Evolutionary conservation across 805 yeast genomes (phyloP).

Genomic region (Zygotorulaspora florentina): DNA sequence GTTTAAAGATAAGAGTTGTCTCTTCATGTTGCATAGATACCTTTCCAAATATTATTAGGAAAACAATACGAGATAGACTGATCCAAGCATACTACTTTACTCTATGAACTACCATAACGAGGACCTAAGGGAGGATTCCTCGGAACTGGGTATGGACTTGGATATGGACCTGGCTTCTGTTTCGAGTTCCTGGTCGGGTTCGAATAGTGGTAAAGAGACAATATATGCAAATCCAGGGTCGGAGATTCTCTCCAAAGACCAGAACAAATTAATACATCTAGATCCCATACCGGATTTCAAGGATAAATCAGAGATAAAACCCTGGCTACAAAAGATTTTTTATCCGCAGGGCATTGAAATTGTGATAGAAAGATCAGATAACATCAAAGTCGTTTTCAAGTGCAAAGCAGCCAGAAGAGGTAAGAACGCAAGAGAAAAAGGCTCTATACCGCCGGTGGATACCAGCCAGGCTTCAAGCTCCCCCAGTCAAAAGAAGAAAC

Average conservation of each 20-base stretch:
- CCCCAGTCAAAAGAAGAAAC: conserved; percentile 22
- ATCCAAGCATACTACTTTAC: too few species aligned
- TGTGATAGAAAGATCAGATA: conserved; percentile 61
- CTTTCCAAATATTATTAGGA: not conserved
- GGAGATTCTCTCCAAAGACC: conserved; percentile 22
- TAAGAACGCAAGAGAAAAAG: conserved; percentile 19
- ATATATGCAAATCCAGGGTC: not conserved
- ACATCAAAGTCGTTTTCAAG: conserved; percentile 55
- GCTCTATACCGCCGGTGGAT: conserved; percentile 8
- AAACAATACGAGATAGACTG: not conserved
- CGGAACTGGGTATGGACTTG: not conserved
- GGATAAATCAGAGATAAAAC: conserved; percentile 51
- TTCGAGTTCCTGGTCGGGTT: not conserved
- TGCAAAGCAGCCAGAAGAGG: conserved; percentile 45
- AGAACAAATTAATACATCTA: conserved; percentile 35
- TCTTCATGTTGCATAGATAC: not conserved
- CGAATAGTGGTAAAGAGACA: not conserved
- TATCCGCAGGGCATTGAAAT: conserved; percentile 48
- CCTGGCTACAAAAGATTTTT: conserved; percentile 53
- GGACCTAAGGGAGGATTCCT: not conserved
- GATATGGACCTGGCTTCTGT: too few species aligned
- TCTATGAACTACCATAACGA: not conserved
- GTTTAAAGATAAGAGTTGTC: not conserved
- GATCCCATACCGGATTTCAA: conserved; percentile 39
- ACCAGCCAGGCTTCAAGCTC: conserved; percentile 1